A percentile compares a stretch with the other conserved stretches of the same genome.
Conservation (phyloP, 2,329 filamentous ascomycete species). For the Aureobasidium melanogenum region DNA sequence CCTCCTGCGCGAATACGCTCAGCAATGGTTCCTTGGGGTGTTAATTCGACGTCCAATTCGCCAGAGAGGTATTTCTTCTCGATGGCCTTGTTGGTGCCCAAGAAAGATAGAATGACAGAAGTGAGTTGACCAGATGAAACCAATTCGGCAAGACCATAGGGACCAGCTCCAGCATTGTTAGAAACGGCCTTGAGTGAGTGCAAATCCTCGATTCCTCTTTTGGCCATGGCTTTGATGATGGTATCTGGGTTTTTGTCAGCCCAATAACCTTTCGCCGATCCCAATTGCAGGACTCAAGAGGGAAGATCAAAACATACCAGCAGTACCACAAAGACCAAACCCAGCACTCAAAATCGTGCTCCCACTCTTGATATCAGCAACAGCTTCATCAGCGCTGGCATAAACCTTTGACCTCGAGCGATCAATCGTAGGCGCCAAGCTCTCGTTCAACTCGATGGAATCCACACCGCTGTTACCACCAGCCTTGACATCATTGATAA, state of each 20-base stretch:
- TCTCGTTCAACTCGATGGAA: background rate
- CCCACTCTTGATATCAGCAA: slow-evolving; percentile 63
- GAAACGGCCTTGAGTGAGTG: slow-evolving; percentile 69
- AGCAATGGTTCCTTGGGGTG: slow-evolving; percentile 82
- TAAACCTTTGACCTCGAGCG: slow-evolving; percentile 27
- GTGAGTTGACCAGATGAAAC: slow-evolving; percentile 74
- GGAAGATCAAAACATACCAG: slow-evolving; percentile 14
- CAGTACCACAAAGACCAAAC: slow-evolving; percentile 69
- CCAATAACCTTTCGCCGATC: slow-evolving; percentile 25
- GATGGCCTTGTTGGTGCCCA: slow-evolving; percentile 90
- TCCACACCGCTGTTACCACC: background rate
- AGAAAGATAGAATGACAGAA: slow-evolving; percentile 90
- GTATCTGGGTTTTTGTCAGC: slow-evolving; percentile 50
- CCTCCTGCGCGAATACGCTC: slow-evolving; percentile 82
- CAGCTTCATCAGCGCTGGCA: slow-evolving; percentile 28
- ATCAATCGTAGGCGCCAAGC: background rate
- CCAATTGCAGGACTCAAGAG: background rate
- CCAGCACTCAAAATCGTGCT: slow-evolving; percentile 71
- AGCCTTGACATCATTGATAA: slow-evolving; percentile 7
- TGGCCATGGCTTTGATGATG: slow-evolving; percentile 62
- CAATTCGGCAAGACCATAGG: slow-evolving; percentile 43
- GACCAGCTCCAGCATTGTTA: slow-evolving; percentile 83
- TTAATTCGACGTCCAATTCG: slow-evolving; percentile 81
- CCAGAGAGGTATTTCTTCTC: slow-evolving; percentile 85
- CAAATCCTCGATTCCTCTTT: slow-evolving; percentile 37